Evolutionary conservation across 805 yeast species (phyloP).

Genomic region (Candida awuae): DNA sequence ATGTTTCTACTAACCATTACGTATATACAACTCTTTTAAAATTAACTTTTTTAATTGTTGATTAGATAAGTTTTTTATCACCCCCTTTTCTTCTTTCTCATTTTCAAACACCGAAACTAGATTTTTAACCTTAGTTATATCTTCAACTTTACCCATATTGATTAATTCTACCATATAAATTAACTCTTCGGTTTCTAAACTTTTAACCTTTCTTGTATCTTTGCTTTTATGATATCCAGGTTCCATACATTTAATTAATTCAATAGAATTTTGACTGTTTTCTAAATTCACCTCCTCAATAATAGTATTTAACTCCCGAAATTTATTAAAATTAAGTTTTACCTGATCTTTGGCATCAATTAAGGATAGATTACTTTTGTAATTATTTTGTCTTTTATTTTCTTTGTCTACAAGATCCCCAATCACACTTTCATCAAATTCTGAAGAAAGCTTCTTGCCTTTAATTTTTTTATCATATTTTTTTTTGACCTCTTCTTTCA

Average conservation of each 20-base stretch:
- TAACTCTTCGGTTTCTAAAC: conserved; percentile 3
- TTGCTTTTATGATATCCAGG: background rate
- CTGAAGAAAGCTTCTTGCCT: conserved; percentile 7
- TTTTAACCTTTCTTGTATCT: conserved; percentile 6
- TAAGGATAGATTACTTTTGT: background rate
- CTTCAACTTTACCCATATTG: conserved; percentile 4
- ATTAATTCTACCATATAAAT: background rate
- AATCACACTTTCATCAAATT: conserved; percentile 11
- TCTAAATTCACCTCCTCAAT: conserved; percentile 7
- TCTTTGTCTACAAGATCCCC: conserved; percentile 7
- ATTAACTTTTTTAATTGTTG: conserved; percentile 2
- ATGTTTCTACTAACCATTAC: background rate
- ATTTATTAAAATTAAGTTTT: conserved; percentile 10
- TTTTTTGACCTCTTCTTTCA: conserved; percentile 11
- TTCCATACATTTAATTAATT: background rate
- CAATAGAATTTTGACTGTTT: background rate
- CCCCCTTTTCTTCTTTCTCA: background rate
- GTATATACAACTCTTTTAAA: conserved; percentile 6
- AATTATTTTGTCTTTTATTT: conserved; percentile 1
- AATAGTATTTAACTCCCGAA: conserved; percentile 10
- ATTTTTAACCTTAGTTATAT: conserved; percentile 7
- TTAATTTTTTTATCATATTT: conserved; percentile 3
- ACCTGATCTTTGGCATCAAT: conserved; percentile 11
- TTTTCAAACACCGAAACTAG: conserved; percentile 11
- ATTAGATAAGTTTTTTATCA: conserved; percentile 8